Percentiles rank a stretch among this genome's conserved stretches.
Conservation (phyloP, 768 basidiomycete species). For the Holtermannia corniformis region DNA sequence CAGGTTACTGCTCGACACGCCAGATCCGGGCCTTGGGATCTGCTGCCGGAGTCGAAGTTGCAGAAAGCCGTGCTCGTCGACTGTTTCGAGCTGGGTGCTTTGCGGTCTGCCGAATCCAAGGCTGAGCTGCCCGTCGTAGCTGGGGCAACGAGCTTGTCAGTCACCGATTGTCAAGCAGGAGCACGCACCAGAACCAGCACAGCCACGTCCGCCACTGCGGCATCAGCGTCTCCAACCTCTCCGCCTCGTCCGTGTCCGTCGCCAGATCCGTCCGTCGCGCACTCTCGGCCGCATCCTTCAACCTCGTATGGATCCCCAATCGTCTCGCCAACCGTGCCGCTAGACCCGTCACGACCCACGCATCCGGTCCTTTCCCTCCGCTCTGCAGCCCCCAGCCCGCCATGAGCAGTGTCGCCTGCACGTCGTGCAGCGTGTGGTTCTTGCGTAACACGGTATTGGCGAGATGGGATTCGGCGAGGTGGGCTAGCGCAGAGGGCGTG, state of each 20-base stretch:
- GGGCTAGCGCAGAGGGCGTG: conserved; percentile 8
- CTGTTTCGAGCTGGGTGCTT: conserved; percentile 24
- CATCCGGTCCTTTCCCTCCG: conserved; percentile 17
- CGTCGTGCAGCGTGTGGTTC: conserved; percentile 14
- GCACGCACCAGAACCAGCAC: conserved; percentile 6
- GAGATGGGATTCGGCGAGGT: conserved; percentile 16
- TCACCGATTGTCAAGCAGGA: conserved; percentile 16
- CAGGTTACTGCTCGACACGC: conserved; percentile 10
- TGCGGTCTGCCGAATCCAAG: conserved; percentile 31
- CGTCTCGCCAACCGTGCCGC: conserved; percentile 16
- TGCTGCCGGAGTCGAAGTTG: conserved; percentile 15
- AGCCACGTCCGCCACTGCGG: conserved; percentile 28
- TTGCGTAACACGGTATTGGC: conserved; percentile 12
- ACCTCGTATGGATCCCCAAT: conserved; percentile 13
- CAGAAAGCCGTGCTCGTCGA: conserved; percentile 23
- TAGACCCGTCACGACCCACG: conserved; percentile 19
- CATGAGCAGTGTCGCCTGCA: conserved; percentile 20
- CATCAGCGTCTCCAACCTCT: conserved; percentile 20
- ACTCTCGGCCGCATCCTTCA: conserved; percentile 19
- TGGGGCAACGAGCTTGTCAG: too few species aligned
- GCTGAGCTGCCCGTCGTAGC: conserved; percentile 27
- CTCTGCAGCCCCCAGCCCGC: conserved; percentile 15
- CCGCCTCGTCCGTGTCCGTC: conserved; percentile 14
- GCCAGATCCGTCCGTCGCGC: conserved; percentile 11
- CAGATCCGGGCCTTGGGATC: conserved; percentile 14